Conservation (phyloP, 257 asterid genomes). For the Fraxinus anomala region DNA sequence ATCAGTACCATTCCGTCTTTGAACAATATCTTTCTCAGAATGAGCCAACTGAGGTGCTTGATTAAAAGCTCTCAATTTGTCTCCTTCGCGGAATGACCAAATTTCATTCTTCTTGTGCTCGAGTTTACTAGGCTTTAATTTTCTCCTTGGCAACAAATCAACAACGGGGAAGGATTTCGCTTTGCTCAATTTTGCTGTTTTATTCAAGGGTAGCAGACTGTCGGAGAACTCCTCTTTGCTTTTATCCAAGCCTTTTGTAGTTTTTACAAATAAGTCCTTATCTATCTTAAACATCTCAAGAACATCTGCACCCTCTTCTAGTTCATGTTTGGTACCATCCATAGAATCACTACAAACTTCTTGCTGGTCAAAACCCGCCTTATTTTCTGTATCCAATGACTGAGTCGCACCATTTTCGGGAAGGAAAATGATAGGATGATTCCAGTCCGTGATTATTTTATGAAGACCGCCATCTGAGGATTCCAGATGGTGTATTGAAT, state of each 20-base stretch:
- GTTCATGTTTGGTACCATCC: slow-evolving; percentile 24
- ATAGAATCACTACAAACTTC: slow-evolving; percentile 13
- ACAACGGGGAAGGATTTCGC: slow-evolving; percentile 72
- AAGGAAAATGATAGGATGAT: slow-evolving; percentile 39
- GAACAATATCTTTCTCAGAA: slow-evolving; percentile 11
- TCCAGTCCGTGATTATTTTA: slow-evolving; percentile 44
- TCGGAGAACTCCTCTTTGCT: slow-evolving; percentile 35
- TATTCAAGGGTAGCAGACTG: slow-evolving; percentile 32
- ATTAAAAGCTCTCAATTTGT: slow-evolving; percentile 22
- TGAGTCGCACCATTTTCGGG: slow-evolving; percentile 32
- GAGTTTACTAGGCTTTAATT: slow-evolving; percentile 59
- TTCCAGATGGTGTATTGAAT: slow-evolving; percentile 68
- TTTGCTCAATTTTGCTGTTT: slow-evolving; percentile 41
- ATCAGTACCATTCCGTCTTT: slow-evolving; percentile 15
- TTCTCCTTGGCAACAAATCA: slow-evolving; percentile 33
- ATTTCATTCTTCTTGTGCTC: slow-evolving; percentile 68
- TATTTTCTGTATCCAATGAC: slow-evolving; percentile 21
- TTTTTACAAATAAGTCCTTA: slow-evolving; percentile 47
- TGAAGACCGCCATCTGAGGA: slow-evolving; percentile 34
- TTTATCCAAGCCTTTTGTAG: slow-evolving; percentile 39
- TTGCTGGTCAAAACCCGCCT: slow-evolving; percentile 9
- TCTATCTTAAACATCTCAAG: slow-evolving; percentile 54
- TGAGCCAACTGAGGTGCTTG: slow-evolving; percentile 16
- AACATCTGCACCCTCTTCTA: slow-evolving; percentile 29
- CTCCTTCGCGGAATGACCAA: slow-evolving; percentile 53